These are phyloP conservation scores for Neonectria coccinea DNA, from an alignment of 2,329 filamentous ascomycete species.

Conservation along the genomic window DNA sequence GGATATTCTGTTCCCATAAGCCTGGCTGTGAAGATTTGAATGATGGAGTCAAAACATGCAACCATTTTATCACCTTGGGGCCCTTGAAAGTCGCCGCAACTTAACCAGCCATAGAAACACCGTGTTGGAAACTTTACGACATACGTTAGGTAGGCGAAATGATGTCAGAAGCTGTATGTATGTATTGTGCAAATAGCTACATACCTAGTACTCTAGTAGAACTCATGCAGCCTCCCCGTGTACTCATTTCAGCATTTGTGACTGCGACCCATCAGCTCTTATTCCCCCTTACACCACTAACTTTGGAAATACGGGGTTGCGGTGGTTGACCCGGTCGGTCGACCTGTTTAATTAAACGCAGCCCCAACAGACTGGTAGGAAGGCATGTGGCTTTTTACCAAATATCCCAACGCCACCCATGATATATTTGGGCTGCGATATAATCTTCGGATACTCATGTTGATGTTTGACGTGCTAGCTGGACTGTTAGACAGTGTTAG, in stretches of 20 bases:
- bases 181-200: no score
- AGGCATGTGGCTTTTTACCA: background rate
- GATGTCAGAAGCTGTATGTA: no score
- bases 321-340: conserved; percentile 7
- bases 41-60: background rate
- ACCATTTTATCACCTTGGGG: background rate
- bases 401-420: background rate
- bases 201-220: no score
- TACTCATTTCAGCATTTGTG: background rate
- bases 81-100: background rate
- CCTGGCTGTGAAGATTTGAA: background rate
- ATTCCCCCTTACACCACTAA: conserved; percentile 4
- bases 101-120: background rate
- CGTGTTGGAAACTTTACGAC: no score
- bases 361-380: conserved; percentile 7
- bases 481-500: background rate
- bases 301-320: conserved; percentile 13
- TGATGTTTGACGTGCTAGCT: background rate
- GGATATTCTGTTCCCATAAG: background rate
- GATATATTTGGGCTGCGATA: background rate
- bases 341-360: conserved; percentile 22
- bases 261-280: background rate
- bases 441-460: background rate
- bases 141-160: background rate
- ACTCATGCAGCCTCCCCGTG: background rate